Percentiles rank a stretch among this genome's conserved stretches.
phyloP scores from a whole-genome alignment of 306 rosid species.

The Rosa rugosa region DNA sequence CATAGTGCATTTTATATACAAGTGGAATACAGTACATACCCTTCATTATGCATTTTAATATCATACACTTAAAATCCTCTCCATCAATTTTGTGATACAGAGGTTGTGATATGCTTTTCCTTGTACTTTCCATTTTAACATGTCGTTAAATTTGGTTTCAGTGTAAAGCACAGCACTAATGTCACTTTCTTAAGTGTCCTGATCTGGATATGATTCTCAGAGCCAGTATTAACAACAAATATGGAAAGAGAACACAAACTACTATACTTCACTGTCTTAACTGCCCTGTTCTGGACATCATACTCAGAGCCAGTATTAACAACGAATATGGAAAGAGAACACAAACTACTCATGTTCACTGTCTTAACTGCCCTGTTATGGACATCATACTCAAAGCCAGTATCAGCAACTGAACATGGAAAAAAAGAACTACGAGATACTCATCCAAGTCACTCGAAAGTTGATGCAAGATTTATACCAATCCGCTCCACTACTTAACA shows the following conservation, averaged over 20 bases:
- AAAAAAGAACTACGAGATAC: background rate
- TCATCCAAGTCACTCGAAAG: background rate
- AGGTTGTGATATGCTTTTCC: background rate
- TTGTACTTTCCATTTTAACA: background rate
- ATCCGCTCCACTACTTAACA: background rate
- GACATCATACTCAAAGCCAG: background rate
- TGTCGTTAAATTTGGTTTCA: background rate
- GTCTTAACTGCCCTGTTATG: background rate
- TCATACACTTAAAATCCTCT: background rate
- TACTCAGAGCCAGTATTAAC: background rate
- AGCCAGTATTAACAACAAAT: background rate
- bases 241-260: background rate
- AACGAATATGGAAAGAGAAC: background rate
- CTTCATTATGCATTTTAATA: background rate
- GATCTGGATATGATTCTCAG: background rate
- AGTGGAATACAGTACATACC: background rate
- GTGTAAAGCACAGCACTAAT: conserved; percentile 6
- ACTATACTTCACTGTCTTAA: background rate
- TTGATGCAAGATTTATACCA: background rate
- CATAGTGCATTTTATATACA: background rate
- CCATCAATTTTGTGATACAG: background rate
- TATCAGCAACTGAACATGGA: background rate
- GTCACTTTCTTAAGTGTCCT: background rate
- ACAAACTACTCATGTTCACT: background rate
- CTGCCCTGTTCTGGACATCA: background rate